Conservation (phyloP, 805 yeast species). For the Candida mattraensis region DNA sequence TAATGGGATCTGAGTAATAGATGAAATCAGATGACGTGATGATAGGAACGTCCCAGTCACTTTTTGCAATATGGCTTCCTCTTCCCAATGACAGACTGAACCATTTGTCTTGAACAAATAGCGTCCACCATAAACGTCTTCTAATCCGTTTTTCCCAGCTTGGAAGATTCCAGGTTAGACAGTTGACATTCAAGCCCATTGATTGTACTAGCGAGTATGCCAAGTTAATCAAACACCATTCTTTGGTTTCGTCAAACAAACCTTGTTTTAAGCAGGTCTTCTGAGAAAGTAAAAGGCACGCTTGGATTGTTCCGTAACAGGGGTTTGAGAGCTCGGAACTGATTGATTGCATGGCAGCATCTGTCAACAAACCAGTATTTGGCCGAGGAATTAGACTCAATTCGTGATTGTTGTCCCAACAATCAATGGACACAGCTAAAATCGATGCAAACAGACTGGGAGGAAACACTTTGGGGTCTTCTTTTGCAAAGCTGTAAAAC, state of each 20-base stretch:
- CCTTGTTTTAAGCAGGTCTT: neutral
- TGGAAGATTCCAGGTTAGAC: slow-evolving; percentile 13
- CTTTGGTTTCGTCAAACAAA: slow-evolving; percentile 8
- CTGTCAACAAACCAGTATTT: slow-evolving; percentile 4
- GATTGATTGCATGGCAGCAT: slow-evolving; percentile 5
- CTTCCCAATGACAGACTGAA: slow-evolving; percentile 13
- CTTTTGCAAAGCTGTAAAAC: slow-evolving; percentile 16
- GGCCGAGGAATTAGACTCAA: slow-evolving; percentile 15
- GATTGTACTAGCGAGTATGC: slow-evolving; percentile 16
- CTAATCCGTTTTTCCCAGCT: slow-evolving; percentile 19
- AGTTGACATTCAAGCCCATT: slow-evolving; percentile 18
- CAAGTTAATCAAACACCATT: slow-evolving; percentile 10
- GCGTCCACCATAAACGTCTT: slow-evolving; percentile 20
- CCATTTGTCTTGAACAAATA: slow-evolving; percentile 21
- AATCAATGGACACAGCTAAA: slow-evolving; percentile 13
- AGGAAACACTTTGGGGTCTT: slow-evolving; percentile 15
- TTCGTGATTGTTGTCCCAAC: slow-evolving; percentile 17
- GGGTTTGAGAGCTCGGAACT: slow-evolving; percentile 14
- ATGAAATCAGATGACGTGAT: slow-evolving; percentile 12
- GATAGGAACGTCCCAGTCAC: slow-evolving; percentile 18
- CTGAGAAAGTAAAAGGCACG: slow-evolving; percentile 16
- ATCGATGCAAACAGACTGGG: slow-evolving; percentile 15
- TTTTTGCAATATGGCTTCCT: slow-evolving; percentile 14
- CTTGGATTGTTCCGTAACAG: slow-evolving; percentile 18
- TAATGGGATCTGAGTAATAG: slow-evolving; percentile 12